Percentiles rank a stretch among this genome's conserved stretches.
Evolutionary conservation across 1,284 basidiomycete genomes (phyloP).

Genomic region (Microbotryum scabiosae): DNA sequence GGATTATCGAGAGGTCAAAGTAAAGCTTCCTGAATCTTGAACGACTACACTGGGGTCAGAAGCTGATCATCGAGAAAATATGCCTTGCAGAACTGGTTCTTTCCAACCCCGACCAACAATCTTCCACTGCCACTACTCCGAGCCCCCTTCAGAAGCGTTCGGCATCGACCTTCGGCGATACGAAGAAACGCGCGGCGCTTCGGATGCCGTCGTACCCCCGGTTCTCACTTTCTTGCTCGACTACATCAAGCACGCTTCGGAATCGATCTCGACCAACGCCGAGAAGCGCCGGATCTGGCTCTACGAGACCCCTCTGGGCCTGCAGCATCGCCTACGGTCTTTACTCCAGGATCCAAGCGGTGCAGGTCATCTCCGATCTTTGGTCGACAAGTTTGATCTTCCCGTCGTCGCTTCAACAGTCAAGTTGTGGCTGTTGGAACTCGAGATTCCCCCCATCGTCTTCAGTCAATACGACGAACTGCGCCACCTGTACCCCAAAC

Average conservation of each 20-base stretch:
- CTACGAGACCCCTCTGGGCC: conserved; percentile 24
- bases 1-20: conserved; percentile 29
- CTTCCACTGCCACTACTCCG: conserved; percentile 29
- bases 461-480: conserved; percentile 31
- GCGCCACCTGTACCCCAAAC: conserved; percentile 20
- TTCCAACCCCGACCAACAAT: conserved; percentile 29
- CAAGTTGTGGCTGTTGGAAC: conserved; percentile 35
- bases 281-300: conserved; percentile 26
- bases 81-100: conserved; percentile 20
- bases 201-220: conserved; percentile 6
- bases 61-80: not conserved
- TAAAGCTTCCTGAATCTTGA: not conserved
- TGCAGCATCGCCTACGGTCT: conserved; percentile 19
- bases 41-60: not conserved
- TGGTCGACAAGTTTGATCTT: conserved; percentile 22
- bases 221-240: conserved; percentile 18
- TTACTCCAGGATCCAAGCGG: conserved; percentile 6
- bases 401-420: conserved; percentile 27
- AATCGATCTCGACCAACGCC: conserved; percentile 6
- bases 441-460: conserved; percentile 19
- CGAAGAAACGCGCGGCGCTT: conserved; percentile 12
- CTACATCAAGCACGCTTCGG: conserved; percentile 6
- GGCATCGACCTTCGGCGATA: conserved; percentile 28
- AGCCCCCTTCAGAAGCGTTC: conserved; percentile 17
- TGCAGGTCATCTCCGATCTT: not conserved